phyloP scores from a whole-genome alignment of 768 basidiomycete species.

The Stropharia rugosoannulata region DNA sequence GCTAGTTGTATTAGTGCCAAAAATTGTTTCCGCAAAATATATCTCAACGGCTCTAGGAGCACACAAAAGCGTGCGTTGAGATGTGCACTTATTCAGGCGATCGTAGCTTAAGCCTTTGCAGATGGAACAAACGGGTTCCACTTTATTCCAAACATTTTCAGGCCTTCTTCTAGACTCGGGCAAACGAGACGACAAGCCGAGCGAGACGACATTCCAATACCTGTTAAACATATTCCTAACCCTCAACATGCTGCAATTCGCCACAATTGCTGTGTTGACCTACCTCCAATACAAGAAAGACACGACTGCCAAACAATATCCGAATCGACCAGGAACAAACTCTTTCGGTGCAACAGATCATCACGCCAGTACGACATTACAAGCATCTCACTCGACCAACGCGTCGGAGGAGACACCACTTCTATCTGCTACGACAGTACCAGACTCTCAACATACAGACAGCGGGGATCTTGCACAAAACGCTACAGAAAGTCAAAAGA shows the following conservation, averaged over 20 bases:
- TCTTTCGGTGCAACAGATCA: background rate
- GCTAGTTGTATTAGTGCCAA: constrained; percentile 72
- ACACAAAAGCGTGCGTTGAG: constrained; percentile 66
- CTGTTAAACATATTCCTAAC: constrained; percentile 57
- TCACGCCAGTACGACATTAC: background rate
- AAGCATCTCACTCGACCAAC: background rate
- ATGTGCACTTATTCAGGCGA: background rate
- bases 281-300: constrained; percentile 45
- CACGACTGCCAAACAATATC: background rate
- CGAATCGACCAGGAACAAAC: background rate
- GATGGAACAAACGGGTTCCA: constrained; percentile 76
- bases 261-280: constrained; percentile 48
- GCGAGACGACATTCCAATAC: constrained; percentile 41
- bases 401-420: constrained; percentile 17
- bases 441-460: background rate
- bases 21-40: constrained; percentile 67
- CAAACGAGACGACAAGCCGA: constrained; percentile 23
- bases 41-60: constrained; percentile 77
- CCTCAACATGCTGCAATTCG: constrained; percentile 56
- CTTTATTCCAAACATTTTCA: constrained; percentile 71
- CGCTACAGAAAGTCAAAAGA: constrained; percentile 1
- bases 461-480: background rate
- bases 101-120: constrained; percentile 21
- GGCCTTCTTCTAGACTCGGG: constrained; percentile 62
- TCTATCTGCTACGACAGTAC: background rate